These are phyloP conservation scores for Kodamaea hsintzibuensis DNA, from an alignment of 805 yeast species.

Conservation along the genomic window DNA sequence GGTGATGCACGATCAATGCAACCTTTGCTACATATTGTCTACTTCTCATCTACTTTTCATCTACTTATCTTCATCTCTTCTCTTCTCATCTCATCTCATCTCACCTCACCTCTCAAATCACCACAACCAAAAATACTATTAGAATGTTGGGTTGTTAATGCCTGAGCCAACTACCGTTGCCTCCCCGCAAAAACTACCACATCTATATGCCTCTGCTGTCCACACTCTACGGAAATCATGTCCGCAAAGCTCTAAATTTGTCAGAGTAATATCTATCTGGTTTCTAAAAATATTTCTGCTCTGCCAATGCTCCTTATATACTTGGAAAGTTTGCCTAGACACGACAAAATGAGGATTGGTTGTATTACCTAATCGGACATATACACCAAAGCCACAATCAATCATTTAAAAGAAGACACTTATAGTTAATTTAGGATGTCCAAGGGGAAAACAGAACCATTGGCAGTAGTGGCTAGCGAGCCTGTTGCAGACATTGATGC, in stretches of 20 bases:
- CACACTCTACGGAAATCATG: conserved; percentile 40
- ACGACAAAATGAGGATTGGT: too few relatives aligned
- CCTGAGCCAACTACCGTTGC: not conserved
- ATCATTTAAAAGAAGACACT: not conserved
- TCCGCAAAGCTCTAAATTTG: conserved; percentile 42
- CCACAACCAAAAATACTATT: too few relatives aligned
- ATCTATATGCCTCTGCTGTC: conserved; percentile 46
- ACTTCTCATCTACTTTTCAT: too few relatives aligned
- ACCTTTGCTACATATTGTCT: too few relatives aligned
- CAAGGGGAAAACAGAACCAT: conserved; percentile 19
- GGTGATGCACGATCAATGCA: too few relatives aligned
- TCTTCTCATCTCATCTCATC: not conserved
- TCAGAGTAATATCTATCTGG: conserved; percentile 29
- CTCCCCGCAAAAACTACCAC: conserved; percentile 1
- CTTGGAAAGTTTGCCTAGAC: too few relatives aligned
- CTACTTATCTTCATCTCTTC: too few relatives aligned
- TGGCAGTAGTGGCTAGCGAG: conserved; percentile 33
- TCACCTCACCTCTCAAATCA: not conserved
- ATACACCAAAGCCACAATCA: too few relatives aligned
- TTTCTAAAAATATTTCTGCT: too few relatives aligned
- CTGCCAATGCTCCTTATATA: not conserved
- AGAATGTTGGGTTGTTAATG: not conserved
- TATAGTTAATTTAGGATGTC: conserved; percentile 7
- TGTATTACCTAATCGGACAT: too few relatives aligned
- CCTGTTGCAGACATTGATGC: conserved; percentile 41